Evolutionary conservation across 768 basidiomycete species (phyloP).

Genomic region (Suillus lakei): DNA sequence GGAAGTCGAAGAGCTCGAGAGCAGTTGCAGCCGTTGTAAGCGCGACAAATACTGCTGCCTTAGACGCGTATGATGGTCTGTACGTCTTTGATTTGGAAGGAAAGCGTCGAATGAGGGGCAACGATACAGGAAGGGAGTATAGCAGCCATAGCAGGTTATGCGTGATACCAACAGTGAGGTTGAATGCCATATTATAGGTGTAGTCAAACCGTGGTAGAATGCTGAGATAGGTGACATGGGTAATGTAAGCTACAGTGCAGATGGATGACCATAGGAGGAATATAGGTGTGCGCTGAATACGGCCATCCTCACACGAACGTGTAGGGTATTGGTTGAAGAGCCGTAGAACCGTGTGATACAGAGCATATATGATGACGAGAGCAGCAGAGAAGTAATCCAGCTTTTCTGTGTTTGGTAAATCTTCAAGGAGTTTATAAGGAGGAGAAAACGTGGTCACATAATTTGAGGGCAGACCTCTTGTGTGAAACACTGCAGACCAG

Average conservation of each 20-base stretch:
- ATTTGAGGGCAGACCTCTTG: slow-evolving; percentile 64
- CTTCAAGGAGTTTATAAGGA: slow-evolving; percentile 42
- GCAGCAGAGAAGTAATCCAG: slow-evolving; percentile 97
- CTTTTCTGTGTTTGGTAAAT: slow-evolving; percentile 83
- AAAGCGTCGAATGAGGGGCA: slow-evolving; percentile 58
- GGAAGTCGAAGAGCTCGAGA: slow-evolving; percentile 92
- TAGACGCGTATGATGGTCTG: slow-evolving; percentile 57
- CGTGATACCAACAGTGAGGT: slow-evolving; percentile 70
- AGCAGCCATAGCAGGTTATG: slow-evolving; percentile 86
- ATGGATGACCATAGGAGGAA: slow-evolving; percentile 50
- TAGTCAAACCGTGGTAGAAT: slow-evolving; percentile 87
- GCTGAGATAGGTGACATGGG: slow-evolving; percentile 81
- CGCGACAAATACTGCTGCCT: slow-evolving; percentile 63
- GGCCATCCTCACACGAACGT: slow-evolving; percentile 26
- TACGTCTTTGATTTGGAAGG: slow-evolving; percentile 58
- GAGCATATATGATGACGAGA: slow-evolving; percentile 76
- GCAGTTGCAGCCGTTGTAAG: slow-evolving; percentile 75
- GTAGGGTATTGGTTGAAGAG: slow-evolving; percentile 72
- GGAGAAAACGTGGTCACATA: slow-evolving; percentile 7
- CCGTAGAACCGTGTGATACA: slow-evolving; percentile 81
- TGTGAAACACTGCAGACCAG: slow-evolving; percentile 92
- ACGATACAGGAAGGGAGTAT: slow-evolving; percentile 62
- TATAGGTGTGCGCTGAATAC: slow-evolving; percentile 17
- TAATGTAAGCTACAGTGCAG: slow-evolving; percentile 60
- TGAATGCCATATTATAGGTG: slow-evolving; percentile 90